A percentile compares a stretch with the other conserved stretches of the same genome.
Evolutionary conservation across 306 rosid species (phyloP).

Genomic region (Abrus pulchellus): DNA sequence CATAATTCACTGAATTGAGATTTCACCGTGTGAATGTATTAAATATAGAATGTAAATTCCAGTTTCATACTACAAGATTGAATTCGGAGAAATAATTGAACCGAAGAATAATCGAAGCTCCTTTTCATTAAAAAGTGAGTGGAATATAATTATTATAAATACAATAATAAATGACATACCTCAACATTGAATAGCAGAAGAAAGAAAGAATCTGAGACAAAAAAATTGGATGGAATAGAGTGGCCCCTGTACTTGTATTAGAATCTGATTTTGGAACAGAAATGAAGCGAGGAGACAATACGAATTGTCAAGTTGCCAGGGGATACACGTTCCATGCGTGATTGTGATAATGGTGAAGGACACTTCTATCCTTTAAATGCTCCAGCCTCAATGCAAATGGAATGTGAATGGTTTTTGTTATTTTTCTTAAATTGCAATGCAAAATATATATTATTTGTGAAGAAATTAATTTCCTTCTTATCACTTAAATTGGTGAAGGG

Average conservation of each 20-base stretch:
- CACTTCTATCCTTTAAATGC: constrained; percentile 12
- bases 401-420: not conserved
- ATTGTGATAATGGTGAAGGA: constrained; percentile 56
- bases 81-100: constrained; percentile 33
- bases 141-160: not conserved
- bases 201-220: constrained; percentile 2
- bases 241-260: constrained; percentile 43
- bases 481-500: not conserved
- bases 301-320: constrained; percentile 31
- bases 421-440: not conserved
- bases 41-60: not conserved
- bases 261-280: constrained; percentile 43
- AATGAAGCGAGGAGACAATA: constrained; percentile 52
- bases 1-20: constrained; percentile 23
- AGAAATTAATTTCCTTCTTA: constrained; percentile 19
- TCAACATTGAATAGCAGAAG: constrained; percentile 20
- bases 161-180: constrained; percentile 6
- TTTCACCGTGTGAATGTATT: constrained; percentile 8
- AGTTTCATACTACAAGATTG: constrained; percentile 20
- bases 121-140: not conserved
- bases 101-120: not conserved
- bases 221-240: constrained; percentile 31
- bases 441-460: not conserved
- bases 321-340: constrained; percentile 65
- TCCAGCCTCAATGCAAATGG: not conserved